Evolutionary conservation across 2,329 filamentous ascomycete genomes (phyloP), one percentile per base, ranked within the genome.

Genomic region (Penicillium aurantiogriseum): DNA sequence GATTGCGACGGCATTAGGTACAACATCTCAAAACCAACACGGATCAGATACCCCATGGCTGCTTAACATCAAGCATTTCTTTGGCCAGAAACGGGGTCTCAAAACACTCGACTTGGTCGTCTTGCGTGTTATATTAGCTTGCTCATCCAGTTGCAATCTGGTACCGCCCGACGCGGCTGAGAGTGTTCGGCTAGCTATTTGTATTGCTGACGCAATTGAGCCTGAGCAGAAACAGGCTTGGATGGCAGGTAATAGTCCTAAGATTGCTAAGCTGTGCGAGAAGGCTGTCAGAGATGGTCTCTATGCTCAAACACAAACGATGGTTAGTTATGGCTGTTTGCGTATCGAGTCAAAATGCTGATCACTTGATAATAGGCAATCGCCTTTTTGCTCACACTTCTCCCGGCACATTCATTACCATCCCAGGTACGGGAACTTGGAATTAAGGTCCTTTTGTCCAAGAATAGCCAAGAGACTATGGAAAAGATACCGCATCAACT

Each of bases 71-170:
- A 67, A 62, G 8, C 68, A 76, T 49, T 76, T 76, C 48, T 78
- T 79, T 52, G 72, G 71, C 5, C 58, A 69, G 6, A 77, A 73
- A 51, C 69, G 74, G 8, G 75, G 70, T 4, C 51, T 71, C 11
- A 77, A 78, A 53, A 77, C 74, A 0, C 61, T 78, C 15, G 75
- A 78, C 54, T 62, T 78, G 31, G 73, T 76, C 15, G 68, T 76
- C n/a, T 58, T 77, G 47, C 69, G 73, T 11, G 74, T 71, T 10
- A 74, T 76, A 10, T 67, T 78, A 40, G 71, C 70, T 29, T 76
- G 74, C 51, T 78, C 75, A n/a, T 68, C 70, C 11, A 74, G 65
- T 44, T 73, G 67, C 44, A 69, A 63, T 15, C 48, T 75, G 15
- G 64, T 66, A 8, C 43, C 62, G 0, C 42, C 62, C 0, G 65